These are phyloP conservation scores for Lodderomyces beijingensis DNA, from an alignment of 1,139 yeast species.

Conservation along the genomic window DNA sequence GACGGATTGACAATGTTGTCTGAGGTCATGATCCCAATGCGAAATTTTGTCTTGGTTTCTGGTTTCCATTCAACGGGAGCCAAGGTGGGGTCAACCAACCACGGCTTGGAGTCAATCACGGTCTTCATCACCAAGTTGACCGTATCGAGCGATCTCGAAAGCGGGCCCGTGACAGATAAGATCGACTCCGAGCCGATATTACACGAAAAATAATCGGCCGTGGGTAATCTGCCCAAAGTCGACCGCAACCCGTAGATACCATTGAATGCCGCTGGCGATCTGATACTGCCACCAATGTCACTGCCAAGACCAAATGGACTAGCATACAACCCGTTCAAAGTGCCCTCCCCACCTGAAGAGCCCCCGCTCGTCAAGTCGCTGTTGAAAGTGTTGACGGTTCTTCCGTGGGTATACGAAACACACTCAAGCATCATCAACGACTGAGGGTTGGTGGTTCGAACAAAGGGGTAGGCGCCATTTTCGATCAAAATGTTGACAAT, in stretches of 20 bases:
- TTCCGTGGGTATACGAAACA: slow-evolving; percentile 45
- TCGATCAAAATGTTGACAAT: slow-evolving; percentile 17
- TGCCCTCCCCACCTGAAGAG: slow-evolving; percentile 26
- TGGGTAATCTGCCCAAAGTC: slow-evolving; percentile 18
- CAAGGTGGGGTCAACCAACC: slow-evolving; percentile 18
- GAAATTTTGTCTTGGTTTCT: slow-evolving; percentile 10
- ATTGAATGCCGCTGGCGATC: slow-evolving; percentile 25
- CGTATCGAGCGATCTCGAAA: slow-evolving; percentile 28
- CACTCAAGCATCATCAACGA: slow-evolving; percentile 54
- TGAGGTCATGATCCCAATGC: slow-evolving; percentile 15
- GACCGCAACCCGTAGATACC: slow-evolving; percentile 25
- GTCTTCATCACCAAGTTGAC: slow-evolving; percentile 25
- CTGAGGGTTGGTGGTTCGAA: slow-evolving; percentile 55
- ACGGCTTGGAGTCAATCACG: slow-evolving; percentile 21
- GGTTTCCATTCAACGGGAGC: slow-evolving; percentile 17
- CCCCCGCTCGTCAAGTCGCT: slow-evolving; percentile 50
- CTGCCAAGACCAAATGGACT: slow-evolving; percentile 24
- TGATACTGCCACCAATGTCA: slow-evolving; percentile 28
- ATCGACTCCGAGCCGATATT: slow-evolving; percentile 31
- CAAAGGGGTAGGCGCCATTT: slow-evolving; percentile 19
- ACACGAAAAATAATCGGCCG: slow-evolving; percentile 18
- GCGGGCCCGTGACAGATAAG: slow-evolving; percentile 45
- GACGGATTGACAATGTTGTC: slow-evolving; percentile 19
- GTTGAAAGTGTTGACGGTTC: slow-evolving; percentile 52
- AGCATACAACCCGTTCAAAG: slow-evolving; percentile 20